A percentile compares a stretch with the other conserved stretches of the same genome.
phyloP scores from a whole-genome alignment of 202 grass and related monocot species.

The Musa balbisiana region DNA sequence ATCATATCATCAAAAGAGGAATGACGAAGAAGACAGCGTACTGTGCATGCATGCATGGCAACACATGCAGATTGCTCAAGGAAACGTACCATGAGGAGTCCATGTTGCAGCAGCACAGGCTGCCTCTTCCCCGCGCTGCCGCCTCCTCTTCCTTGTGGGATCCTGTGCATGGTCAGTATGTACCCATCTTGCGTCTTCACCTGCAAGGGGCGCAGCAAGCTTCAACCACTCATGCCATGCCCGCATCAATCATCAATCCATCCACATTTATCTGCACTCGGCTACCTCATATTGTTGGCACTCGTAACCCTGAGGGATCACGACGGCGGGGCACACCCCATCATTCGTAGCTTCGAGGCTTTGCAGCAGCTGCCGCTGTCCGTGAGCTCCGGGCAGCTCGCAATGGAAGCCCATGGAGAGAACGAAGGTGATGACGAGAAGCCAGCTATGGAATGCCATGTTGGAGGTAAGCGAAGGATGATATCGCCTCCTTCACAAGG shows the following conservation, averaged over 20 bases:
- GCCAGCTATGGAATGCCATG: too few relatives aligned
- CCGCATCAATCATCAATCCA: background rate
- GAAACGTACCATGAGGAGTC: background rate
- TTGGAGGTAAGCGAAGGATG: too few relatives aligned
- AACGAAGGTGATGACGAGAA: background rate
- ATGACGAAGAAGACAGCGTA: too few relatives aligned
- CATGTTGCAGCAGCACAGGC: slow-evolving; percentile 7
- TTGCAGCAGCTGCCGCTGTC: background rate
- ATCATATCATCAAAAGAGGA: too few relatives aligned
- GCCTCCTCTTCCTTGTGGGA: background rate
- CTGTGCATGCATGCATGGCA: background rate
- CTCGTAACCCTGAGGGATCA: background rate
- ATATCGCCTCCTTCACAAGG: too few relatives aligned
- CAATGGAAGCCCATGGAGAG: background rate
- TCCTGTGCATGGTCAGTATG: slow-evolving; percentile 2
- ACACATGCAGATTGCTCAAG: background rate
- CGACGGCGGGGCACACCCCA: background rate
- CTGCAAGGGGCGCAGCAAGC: background rate
- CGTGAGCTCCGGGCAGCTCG: background rate
- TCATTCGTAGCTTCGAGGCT: background rate
- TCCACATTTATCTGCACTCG: background rate
- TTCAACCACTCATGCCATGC: background rate
- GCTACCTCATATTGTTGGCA: background rate
- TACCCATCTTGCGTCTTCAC: slow-evolving; percentile 1
- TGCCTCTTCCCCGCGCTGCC: background rate